Evolutionary conservation across 371 early-diverging fungal genomes (phyloP), one percentile per base, ranked within the genome.

Genomic region (Vairimorpha ceranae): DNA sequence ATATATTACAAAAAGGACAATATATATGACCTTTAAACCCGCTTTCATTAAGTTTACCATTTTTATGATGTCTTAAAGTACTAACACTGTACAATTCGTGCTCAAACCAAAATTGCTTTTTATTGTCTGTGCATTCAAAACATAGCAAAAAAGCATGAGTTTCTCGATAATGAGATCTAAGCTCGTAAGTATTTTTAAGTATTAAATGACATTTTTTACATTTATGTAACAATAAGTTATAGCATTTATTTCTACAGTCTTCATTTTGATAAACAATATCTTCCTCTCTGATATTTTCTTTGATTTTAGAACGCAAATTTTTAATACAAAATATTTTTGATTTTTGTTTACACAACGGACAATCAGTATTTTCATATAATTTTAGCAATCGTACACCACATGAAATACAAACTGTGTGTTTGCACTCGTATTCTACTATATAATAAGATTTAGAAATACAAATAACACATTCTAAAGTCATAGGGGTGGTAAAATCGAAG

Each of bases 21-120:
- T 60, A 70, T 6, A 81, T 74, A 70, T 84, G 84, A 0, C 79
- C 82, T 52, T 32, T 46, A 54, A 77, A 77, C n/a, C 74, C 77
- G 15, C 66, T 46, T 36, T 76, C 73, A 32, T 69, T 70, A 3
- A 75, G 64, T 48, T 72, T 75, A 17, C 78, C 78, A 1, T 63
- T 74, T 29, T 67, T 76, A 74, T 84, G 84, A 15, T 46, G 23
- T n/a, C 25, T 54, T 10, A 82, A 65, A 17, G 65, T 68, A 30
- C 3, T 43, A 12, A 67, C 46, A 46, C 27, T 74, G 48, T 79
- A 84, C 1, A 74, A 36, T 7, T 36, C 58, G 59, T 76, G 68
- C 35, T 84, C 84, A 56, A 30, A 56, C 66, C 77, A 74, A 48
- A 84, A 80, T 30, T 77, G 72, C 41, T 76, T 75, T 65, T 75